Evolutionary conservation across 2,329 filamentous ascomycete species (phyloP).

Genomic region (Alternaria hordeiaustralica): DNA sequence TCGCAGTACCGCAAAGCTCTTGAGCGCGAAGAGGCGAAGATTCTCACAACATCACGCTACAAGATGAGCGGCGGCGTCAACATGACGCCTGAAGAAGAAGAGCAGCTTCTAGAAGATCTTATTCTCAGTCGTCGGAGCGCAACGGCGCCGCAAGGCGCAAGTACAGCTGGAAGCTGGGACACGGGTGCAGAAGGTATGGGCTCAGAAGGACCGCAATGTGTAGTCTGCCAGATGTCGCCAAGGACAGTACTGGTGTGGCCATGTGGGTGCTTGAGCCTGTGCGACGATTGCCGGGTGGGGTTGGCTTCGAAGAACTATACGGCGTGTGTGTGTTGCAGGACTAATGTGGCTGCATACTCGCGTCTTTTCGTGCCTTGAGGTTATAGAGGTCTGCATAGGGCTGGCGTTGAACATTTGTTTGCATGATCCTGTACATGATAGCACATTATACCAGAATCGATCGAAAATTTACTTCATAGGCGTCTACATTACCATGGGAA

Average conservation of each 20-base stretch:
- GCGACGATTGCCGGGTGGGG: conserved; percentile 92
- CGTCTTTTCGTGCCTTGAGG: conserved; percentile 82
- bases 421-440: neutral
- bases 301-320: conserved; percentile 97
- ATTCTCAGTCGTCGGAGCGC: conserved; percentile 61
- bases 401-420: neutral
- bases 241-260: conserved; percentile 95
- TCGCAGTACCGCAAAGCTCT: conserved; percentile 74
- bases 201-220: conserved; percentile 80
- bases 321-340: conserved; percentile 91
- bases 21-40: conserved; percentile 71
- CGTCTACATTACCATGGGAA: neutral
- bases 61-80: conserved; percentile 25
- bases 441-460: neutral
- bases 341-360: conserved; percentile 87
- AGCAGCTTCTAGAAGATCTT: conserved; percentile 64
- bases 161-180: conserved; percentile 63
- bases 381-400: neutral
- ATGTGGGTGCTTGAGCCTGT: conserved; percentile 90
- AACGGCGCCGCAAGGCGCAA: conserved; percentile 37
- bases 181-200: conserved; percentile 76
- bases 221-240: conserved; percentile 87
- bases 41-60: conserved; percentile 61
- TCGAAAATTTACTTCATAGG: neutral
- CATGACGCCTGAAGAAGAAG: conserved; percentile 60